These are phyloP conservation scores for Williopsis jadinii DNA, from an alignment of 1,139 yeast genomes.

Conservation along the genomic window DNA sequence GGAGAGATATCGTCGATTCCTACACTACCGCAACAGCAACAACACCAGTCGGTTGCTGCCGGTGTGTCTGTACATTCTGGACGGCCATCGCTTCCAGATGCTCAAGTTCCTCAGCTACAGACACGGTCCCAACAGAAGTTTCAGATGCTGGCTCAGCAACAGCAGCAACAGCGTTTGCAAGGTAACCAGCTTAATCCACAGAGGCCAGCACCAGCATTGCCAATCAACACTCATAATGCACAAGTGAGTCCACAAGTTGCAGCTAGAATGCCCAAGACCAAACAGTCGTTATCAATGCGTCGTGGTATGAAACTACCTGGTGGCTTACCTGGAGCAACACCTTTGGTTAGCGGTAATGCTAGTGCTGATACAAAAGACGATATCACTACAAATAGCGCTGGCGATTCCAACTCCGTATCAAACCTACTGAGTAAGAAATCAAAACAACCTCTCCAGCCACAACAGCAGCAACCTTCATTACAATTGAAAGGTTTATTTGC, in stretches of 20 bases:
- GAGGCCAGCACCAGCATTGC: constrained; percentile 19
- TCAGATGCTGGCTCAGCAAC: background rate
- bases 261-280: constrained; percentile 25
- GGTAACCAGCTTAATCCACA: constrained; percentile 8
- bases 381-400: background rate
- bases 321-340: background rate
- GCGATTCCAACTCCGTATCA: background rate
- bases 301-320: constrained; percentile 32
- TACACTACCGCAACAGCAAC: background rate
- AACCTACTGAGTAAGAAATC: too few relatives aligned
- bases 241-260: constrained; percentile 22
- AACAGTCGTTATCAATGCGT: constrained; percentile 51
- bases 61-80: too few relatives aligned
- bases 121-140: background rate
- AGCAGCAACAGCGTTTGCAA: background rate
- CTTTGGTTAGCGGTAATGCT: background rate
- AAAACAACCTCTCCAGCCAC: constrained; percentile 1
- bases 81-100: too few relatives aligned
- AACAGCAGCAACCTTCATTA: constrained; percentile 11
- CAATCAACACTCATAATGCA: constrained; percentile 7
- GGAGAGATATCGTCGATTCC: too few relatives aligned
- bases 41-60: too few relatives aligned
- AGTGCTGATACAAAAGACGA: background rate
- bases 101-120: background rate
- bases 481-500: constrained; percentile 54